phyloP scores from a whole-genome alignment of 805 yeast genomes.

The Saitoella complicata region DNA sequence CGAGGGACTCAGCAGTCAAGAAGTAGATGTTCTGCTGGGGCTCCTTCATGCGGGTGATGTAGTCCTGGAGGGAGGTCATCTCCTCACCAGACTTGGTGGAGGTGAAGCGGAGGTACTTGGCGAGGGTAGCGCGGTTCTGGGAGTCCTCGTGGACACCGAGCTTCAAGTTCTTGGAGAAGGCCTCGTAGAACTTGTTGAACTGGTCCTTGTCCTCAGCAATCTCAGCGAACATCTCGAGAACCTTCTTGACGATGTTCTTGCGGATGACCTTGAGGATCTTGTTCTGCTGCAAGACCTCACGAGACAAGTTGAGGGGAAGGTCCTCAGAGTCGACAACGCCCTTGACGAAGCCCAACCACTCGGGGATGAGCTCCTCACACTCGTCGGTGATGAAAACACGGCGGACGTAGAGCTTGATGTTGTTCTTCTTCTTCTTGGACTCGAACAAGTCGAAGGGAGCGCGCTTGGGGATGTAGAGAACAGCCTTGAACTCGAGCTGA shows the following conservation, averaged over 20 bases:
- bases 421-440: conserved; percentile 96
- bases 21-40: conserved; percentile 99
- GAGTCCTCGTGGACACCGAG: conserved; percentile 98
- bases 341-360: conserved; percentile 91
- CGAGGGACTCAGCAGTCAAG: conserved; percentile 97
- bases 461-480: conserved; percentile 93
- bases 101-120: conserved; percentile 92
- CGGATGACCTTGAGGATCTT: conserved; percentile 98
- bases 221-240: conserved; percentile 97
- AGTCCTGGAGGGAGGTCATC: conserved; percentile 85
- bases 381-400: conserved; percentile 99
- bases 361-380: conserved; percentile 98
- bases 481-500: conserved; percentile 98
- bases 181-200: conserved; percentile 95
- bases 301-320: conserved; percentile 96
- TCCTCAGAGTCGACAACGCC: conserved; percentile 99
- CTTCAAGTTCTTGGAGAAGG: conserved; percentile 95
- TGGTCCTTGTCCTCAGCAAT: conserved; percentile 98
- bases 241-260: conserved; percentile 97
- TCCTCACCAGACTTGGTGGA: conserved; percentile 93
- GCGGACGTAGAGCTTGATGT: conserved; percentile 96
- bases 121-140: conserved; percentile 89
- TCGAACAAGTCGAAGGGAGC: conserved; percentile 98
- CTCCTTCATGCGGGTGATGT: conserved; percentile 98
- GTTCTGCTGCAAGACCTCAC: conserved; percentile 99